Percentiles rank a stretch among this genome's conserved stretches.
phyloP scores from a whole-genome alignment of 2,329 filamentous ascomycete species.

The Aspergillus quadricinctus region DNA sequence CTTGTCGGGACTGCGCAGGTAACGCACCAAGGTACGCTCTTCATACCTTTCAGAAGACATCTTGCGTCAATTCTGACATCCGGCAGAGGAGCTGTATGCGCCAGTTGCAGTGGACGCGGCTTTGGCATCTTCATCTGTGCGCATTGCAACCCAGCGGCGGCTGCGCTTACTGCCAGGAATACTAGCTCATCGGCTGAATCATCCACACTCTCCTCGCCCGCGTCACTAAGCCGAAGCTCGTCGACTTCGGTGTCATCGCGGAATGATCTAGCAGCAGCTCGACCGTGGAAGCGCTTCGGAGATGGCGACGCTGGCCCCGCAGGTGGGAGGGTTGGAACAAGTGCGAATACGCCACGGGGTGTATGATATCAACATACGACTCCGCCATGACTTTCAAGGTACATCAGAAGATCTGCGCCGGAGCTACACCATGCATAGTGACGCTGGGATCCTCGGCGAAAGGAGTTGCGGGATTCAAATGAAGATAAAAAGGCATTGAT shows the following conservation, averaged over 20 bases:
- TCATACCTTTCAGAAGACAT: neutral
- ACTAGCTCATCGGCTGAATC: constrained; percentile 10
- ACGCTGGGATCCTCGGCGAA: neutral
- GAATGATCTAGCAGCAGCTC: constrained; percentile 6
- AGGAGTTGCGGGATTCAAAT: neutral
- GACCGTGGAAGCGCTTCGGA: constrained; percentile 11
- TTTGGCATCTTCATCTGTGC: constrained; percentile 28
- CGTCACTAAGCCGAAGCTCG: constrained; percentile 25
- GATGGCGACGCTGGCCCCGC: constrained; percentile 13
- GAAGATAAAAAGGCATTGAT: neutral
- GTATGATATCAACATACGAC: constrained; percentile 5
- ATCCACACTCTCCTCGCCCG: constrained; percentile 15
- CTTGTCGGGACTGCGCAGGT: constrained; percentile 34
- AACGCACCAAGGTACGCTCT: constrained; percentile 33
- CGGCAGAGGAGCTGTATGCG: constrained; percentile 22
- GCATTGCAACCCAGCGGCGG: constrained; percentile 27
- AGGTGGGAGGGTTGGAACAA: constrained; percentile 18
- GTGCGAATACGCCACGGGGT: constrained; percentile 15
- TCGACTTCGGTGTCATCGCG: constrained; percentile 23
- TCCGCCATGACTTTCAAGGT: neutral
- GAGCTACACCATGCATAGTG: neutral
- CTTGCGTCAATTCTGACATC: neutral
- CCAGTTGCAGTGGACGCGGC: constrained; percentile 26
- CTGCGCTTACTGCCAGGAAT: constrained; percentile 6
- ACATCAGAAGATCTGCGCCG: neutral